Base-by-base conservation (phyloP, 2,329 filamentous ascomycete genomes). In the Monosporascus cannonballus region DNA sequence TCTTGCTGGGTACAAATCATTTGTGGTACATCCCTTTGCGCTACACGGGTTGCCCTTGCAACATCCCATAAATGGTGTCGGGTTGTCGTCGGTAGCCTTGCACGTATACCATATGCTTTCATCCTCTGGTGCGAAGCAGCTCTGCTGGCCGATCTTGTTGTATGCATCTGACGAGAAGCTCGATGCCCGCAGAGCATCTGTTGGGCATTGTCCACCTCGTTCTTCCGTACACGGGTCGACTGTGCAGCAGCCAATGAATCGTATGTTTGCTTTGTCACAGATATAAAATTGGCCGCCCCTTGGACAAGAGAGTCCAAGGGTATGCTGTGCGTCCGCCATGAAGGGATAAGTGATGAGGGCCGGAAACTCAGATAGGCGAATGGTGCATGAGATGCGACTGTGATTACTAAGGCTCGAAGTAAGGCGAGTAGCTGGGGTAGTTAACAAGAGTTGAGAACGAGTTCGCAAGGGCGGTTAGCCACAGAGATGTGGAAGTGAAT, bases 231-330 rank as follows among this genome's bases (percentile, higher is more conserved):
- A 74, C 9, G 71, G 69, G 46, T 73, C 66, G 20, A 59, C 52
- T 6, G 59, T 59, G 53, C 71, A 74, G 54, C 71, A 74, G 8
- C 72, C 72, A 22, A 73, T 64, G 44, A 73, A 74, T 3, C 63
- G 63, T 17, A 65, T 59, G 8, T 60, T 61, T 11, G 59, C 62
- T 1, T 55, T 55, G 24, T 61, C 62, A 50, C 69, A 71, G 4
- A 67, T 61, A 53, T 69, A 70, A 46, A 46, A 46, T 25, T 27
- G 22, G 22, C 42, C 42, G 5, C 25, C 42, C 15, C n/a, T 46
- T 46, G 42, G 42, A n/a, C 42, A 46, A 3, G 42, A 25, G 14
- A 46, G 42, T 15, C 42, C 42, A n/a, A 46, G 42, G 6, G 2
- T 30, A 3, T 25, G 22, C n/a, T 46, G 42, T 11, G 42, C 42